Evolutionary conservation across 208 protist species (phyloP).

Genomic region (Crithidia bombi): DNA sequence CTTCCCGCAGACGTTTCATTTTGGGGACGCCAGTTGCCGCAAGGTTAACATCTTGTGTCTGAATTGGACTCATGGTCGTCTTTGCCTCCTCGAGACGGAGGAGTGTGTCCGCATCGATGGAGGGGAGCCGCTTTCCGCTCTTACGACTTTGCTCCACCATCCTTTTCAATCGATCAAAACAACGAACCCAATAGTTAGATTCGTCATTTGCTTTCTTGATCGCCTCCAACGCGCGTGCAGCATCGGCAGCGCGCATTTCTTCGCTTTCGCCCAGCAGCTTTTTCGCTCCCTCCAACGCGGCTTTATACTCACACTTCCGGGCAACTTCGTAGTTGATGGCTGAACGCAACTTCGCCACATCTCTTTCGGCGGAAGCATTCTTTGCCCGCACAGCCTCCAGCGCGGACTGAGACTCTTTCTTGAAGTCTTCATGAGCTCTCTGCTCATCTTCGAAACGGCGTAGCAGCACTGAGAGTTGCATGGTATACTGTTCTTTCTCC

Average conservation of each 20-base stretch:
- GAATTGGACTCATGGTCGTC: slow-evolving; percentile 30
- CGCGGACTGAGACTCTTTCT: slow-evolving; percentile 10
- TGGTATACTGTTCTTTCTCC: slow-evolving; percentile 18
- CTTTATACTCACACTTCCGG: slow-evolving; percentile 83
- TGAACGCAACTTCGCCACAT: slow-evolving; percentile 49
- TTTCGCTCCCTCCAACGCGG: slow-evolving; percentile 67
- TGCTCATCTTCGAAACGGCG: slow-evolving; percentile 38
- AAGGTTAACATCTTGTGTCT: slow-evolving; percentile 28
- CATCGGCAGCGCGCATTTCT: slow-evolving; percentile 57
- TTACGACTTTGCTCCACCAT: slow-evolving; percentile 52
- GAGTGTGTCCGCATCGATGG: slow-evolving; percentile 53
- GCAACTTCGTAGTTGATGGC: slow-evolving; percentile 68
- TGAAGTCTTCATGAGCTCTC: slow-evolving; percentile 12
- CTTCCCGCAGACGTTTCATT: slow-evolving; percentile 37
- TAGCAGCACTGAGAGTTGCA: slow-evolving; percentile 26
- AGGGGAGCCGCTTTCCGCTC: slow-evolving; percentile 37
- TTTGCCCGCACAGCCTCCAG: slow-evolving; percentile 32
- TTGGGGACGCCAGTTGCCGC: slow-evolving; percentile 2
- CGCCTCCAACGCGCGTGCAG: slow-evolving; percentile 53
- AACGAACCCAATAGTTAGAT: slow-evolving; percentile 72
- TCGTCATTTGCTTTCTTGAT: slow-evolving; percentile 77
- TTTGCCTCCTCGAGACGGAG: slow-evolving; percentile 57
- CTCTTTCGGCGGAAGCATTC: slow-evolving; percentile 22
- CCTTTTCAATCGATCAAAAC: slow-evolving; percentile 76
- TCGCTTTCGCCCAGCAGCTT: slow-evolving; percentile 67